Conservation (phyloP, 225 moss, liverwort and hornwort species). For the Lunularia cruciata region DNA sequence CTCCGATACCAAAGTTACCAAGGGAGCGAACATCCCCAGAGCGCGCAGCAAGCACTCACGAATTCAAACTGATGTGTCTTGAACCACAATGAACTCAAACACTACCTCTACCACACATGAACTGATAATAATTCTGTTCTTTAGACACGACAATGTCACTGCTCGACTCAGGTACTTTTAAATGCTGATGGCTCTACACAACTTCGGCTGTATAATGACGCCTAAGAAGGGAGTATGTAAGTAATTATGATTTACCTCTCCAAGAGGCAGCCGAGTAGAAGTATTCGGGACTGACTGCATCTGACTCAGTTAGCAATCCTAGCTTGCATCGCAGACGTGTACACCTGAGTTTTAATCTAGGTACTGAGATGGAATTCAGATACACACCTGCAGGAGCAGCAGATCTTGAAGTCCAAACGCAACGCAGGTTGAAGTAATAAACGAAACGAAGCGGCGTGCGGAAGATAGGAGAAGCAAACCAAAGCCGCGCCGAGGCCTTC, state of each 20-base stretch:
- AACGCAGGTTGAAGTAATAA: not conserved
- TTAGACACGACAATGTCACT: too few relatives aligned
- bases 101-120: too few relatives aligned
- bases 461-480: conserved; percentile 15
- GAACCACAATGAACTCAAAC: too few relatives aligned
- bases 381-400: not conserved
- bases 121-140: too few relatives aligned
- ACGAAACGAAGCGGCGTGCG: conserved; percentile 1
- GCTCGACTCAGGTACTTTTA: too few relatives aligned
- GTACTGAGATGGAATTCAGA: not conserved
- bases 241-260: not conserved
- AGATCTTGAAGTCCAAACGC: conserved; percentile 13
- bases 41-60: too few relatives aligned
- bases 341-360: not conserved
- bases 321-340: not conserved
- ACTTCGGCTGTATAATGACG: too few relatives aligned
- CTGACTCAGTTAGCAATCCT: not conserved
- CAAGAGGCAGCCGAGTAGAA: not conserved
- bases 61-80: too few relatives aligned
- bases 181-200: too few relatives aligned
- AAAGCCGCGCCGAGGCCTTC: conserved; percentile 10
- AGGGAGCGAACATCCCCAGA: too few relatives aligned
- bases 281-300: not conserved
- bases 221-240: too few relatives aligned
- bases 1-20: too few relatives aligned